Percentiles rank a stretch among this genome's conserved stretches.
Evolutionary conservation across 345 rosid genomes (phyloP).

Genomic region (Conringia planisiliqua): DNA sequence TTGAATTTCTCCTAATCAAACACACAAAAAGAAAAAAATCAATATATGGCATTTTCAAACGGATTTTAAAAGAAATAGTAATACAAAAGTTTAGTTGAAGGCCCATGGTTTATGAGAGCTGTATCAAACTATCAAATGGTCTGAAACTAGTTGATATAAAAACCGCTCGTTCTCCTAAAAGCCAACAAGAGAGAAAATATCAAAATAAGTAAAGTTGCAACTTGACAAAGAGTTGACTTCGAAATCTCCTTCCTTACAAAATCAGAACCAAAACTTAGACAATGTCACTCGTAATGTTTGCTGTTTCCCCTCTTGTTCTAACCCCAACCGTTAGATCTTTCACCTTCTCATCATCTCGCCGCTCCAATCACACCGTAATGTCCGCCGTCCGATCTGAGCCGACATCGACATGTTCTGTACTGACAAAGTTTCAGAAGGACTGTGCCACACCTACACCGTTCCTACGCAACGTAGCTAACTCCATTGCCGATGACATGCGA

Average conservation of each 20-base stretch:
- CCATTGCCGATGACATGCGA: slow-evolving; percentile 66
- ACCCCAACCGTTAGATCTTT: slow-evolving; percentile 46
- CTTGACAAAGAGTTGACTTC: slow-evolving; percentile 18
- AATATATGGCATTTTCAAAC: background rate
- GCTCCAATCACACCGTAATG: slow-evolving; percentile 23
- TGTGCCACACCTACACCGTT: slow-evolving; percentile 64
- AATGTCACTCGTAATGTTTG: background rate
- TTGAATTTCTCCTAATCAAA: too few species aligned
- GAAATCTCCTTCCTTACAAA: background rate
- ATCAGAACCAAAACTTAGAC: background rate
- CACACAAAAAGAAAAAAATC: too few species aligned
- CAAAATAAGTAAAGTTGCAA: slow-evolving; percentile 5
- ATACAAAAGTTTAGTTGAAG: background rate
- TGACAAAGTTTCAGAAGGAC: slow-evolving; percentile 58
- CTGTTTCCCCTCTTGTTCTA: slow-evolving; percentile 2
- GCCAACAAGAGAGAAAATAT: background rate
- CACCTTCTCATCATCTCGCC: slow-evolving; percentile 31
- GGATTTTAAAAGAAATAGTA: background rate
- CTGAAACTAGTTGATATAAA: background rate
- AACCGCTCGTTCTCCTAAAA: background rate
- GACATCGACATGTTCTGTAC: slow-evolving; percentile 46
- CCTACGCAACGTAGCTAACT: slow-evolving; percentile 63
- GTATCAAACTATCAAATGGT: background rate
- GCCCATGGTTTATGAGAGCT: background rate
- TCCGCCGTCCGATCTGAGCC: slow-evolving; percentile 47